These are phyloP conservation scores for Saccharomycopsis babjevae DNA, from an alignment of 805 yeast species.

Conservation along the genomic window DNA sequence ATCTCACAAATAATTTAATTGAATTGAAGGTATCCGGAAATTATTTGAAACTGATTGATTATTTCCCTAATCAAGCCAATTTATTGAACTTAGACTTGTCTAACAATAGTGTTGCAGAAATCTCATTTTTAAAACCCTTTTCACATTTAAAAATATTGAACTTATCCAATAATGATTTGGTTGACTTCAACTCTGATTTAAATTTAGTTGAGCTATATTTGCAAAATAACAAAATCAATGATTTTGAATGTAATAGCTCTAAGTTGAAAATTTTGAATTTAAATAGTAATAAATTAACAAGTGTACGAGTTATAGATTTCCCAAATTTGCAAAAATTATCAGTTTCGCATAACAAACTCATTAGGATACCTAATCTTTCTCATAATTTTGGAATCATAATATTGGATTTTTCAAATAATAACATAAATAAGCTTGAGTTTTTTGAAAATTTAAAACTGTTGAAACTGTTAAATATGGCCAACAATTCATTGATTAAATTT, in stretches of 20 bases:
- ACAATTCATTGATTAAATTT: conserved; percentile 6
- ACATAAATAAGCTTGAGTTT: conserved; percentile 7
- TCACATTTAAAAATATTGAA: conserved; percentile 1
- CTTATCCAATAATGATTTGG: conserved; percentile 3
- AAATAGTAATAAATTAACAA: neutral
- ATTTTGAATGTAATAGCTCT: conserved; percentile 1
- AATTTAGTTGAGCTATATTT: conserved; percentile 2
- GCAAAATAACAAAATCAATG: conserved; percentile 5
- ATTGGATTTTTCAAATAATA: conserved; percentile 7
- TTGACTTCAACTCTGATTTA: neutral
- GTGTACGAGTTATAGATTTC: neutral
- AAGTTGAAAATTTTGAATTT: conserved; percentile 2
- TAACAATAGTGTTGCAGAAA: neutral
- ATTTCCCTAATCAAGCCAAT: neutral
- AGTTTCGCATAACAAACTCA: neutral
- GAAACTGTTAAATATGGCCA: neutral
- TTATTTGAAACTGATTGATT: neutral
- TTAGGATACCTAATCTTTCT: neutral
- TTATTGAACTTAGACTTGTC: conserved; percentile 1
- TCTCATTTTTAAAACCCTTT: neutral
- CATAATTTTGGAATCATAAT: neutral
- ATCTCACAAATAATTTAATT: neutral
- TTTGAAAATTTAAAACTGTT: conserved; percentile 3
- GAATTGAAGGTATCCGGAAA: neutral
- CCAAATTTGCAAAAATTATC: neutral